Base-by-base conservation (phyloP, 1,284 basidiomycete genomes). In the Athelia sp. region DNA sequence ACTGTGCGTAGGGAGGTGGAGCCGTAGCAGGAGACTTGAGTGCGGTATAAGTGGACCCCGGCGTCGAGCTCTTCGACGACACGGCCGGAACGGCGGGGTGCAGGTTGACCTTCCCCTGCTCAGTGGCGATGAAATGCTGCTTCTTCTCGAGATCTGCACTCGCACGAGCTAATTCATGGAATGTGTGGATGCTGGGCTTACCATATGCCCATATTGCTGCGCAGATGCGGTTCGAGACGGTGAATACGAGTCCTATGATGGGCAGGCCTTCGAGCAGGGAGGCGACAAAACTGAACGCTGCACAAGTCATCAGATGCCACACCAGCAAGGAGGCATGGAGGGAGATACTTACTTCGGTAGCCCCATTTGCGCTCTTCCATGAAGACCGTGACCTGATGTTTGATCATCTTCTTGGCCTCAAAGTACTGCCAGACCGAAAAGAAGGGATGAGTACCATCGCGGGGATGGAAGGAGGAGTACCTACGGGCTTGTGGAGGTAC, bases 201-300 rank as follows among this genome's bases (percentile, higher is more conserved):
- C 87, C 89, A 57, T 86, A n/a, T n/a, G n/a, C n/a, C 90, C 90
- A 93, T 91, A 95, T 94, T 1, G 90, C 90, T 1, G 90, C 89
- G 2, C 92, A 91, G 23, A 94, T 79, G 11, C 89, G 75, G 62
- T 94, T 94, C 0, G 90, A 92, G 24, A 94, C 73, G 0, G 84
- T 86, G 62, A 94, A 91, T 8, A 86, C 66, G 2, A 93, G 68
- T 0, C 91, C 92, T 14, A 91, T 60, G 50, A 94, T 75, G 0
- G 92, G 92, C 0, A 93, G 65, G 3, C 78, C 76, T 67, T 94
- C 92, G 0, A 93, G 70, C 4, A 94, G 65, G 0, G 88, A 81
- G 0, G 91, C 89, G 0, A 76, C 65, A 59, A 94, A 93, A 1
- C 92, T 92, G 57, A 94, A 94, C 0, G 76, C 88, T 93, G 15